A percentile compares a stretch with the other conserved stretches of the same genome.
These are phyloP conservation scores for Rhamnella rubrinervis DNA, from an alignment of 331 rosid species.

Conservation along the genomic window DNA sequence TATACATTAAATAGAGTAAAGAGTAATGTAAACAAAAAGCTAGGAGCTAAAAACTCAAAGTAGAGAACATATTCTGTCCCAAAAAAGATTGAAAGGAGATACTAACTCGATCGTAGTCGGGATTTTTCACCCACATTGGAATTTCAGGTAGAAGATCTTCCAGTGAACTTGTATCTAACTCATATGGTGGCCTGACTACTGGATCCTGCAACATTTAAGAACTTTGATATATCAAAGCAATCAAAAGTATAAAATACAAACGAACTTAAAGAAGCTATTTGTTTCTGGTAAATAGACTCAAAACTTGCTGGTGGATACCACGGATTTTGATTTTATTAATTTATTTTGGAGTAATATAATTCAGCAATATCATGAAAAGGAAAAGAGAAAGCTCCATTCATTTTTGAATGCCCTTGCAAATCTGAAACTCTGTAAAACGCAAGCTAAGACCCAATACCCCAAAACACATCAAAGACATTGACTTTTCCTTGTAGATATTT, in stretches of 20 bases:
- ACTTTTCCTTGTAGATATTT: too few relatives aligned
- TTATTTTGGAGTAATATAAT: background rate
- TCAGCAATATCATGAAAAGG: too few relatives aligned
- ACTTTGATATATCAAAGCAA: conserved; percentile 19
- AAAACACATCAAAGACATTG: background rate
- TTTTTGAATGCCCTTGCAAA: too few relatives aligned
- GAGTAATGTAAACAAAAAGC: background rate
- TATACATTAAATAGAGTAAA: conserved; percentile 17
- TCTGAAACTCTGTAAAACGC: background rate
- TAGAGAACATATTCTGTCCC: background rate
- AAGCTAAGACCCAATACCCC: background rate
- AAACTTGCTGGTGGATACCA: background rate
- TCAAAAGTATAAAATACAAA: background rate
- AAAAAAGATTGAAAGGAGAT: background rate
- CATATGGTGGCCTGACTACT: conserved; percentile 50
- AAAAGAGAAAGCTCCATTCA: background rate
- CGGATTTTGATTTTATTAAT: background rate
- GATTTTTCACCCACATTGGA: conserved; percentile 87
- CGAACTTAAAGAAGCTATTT: background rate
- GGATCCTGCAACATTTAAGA: conserved; percentile 53
- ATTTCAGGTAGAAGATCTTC: conserved; percentile 64
- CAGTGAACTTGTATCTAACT: conserved; percentile 58
- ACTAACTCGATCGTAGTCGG: conserved; percentile 83
- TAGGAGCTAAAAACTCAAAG: background rate
- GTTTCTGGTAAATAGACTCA: background rate